Evolutionary conservation across 2,329 filamentous ascomycete species (phyloP).

Genomic region (Verticillium nubilum): DNA sequence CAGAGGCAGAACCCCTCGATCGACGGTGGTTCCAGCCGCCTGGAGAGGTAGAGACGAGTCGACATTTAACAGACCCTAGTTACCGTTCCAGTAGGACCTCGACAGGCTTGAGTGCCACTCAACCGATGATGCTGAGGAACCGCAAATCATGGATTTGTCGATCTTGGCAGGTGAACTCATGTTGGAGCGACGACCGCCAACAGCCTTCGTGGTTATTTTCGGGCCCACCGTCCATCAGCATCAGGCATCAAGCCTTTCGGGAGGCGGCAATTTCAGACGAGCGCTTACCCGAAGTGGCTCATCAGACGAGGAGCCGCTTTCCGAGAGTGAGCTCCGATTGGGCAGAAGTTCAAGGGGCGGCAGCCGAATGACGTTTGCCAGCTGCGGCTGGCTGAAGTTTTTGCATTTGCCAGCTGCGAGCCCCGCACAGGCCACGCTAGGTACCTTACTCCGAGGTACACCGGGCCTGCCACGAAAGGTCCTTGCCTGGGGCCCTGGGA

Average conservation of each 20-base stretch:
- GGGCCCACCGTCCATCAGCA: neutral
- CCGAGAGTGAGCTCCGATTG: neutral
- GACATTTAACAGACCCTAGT: too few species aligned
- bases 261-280: neutral
- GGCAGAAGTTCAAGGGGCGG: neutral
- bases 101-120: too few species aligned
- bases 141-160: neutral
- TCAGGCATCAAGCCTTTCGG: neutral
- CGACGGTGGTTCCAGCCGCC: too few species aligned
- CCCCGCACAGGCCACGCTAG: neutral
- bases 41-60: too few species aligned
- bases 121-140: neutral
- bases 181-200: neutral
- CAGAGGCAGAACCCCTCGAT: too few species aligned
- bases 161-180: neutral
- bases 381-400: neutral
- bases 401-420: neutral
- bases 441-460: neutral
- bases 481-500: neutral
- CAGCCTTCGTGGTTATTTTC: neutral
- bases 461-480: neutral
- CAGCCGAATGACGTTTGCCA: neutral
- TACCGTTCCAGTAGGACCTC: too few species aligned
- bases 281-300: conserved; percentile 7
- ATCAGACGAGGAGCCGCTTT: conserved; percentile 8